Evolutionary conservation across 805 yeast genomes (phyloP), one percentile per base, ranked within the genome.

Genomic region (Cyberlindnera misumaiensis): DNA sequence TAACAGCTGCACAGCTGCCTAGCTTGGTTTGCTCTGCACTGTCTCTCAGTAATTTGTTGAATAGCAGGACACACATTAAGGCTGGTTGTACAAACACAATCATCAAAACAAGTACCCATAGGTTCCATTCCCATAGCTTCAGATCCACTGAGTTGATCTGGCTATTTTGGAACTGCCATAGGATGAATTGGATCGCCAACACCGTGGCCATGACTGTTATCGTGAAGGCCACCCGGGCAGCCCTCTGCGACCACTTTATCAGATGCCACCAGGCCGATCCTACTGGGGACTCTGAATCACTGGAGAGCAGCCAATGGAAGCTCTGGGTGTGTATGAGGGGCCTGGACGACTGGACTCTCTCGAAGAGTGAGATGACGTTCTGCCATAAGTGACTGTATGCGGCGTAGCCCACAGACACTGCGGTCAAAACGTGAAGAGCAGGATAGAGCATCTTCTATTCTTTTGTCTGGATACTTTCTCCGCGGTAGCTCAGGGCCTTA

Each of bases 81-180:
- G 41, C 25, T 3, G 59, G 59, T 18, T 54, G 59, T 1, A 47
- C 16, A 11, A 53, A 34, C 0, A 48, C 44, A 9, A 54, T 28
- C 5, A 47, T 38, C 8, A 45, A 25, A 2, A 40, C 25, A 3
- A 30, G 4, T 4, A 47, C 30, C 12, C 40, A 18, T 4, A 39
- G 9, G 16, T 45, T 36, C 52, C 54, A 51, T 15, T 44, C 44
- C 6, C 33, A 26, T 5, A 42, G 40, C 12, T 28, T 28, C 8
- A 27, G 36, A 11, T 35, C 45, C 11, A 43, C 32, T 5, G 29
- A 9, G 11, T 13, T 22, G 13, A 25, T 26, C 14, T 33, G 20
- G 9, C 39, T 31, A 4, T 35, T 28, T 16, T 44, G 36, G n/a
- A 51, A 37, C 33, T 48, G 52, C n/a, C 47, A 40, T 11, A 53